phyloP scores from a whole-genome alignment of 2,329 filamentous ascomycete genomes.

The Arthroderma sp. region DNA sequence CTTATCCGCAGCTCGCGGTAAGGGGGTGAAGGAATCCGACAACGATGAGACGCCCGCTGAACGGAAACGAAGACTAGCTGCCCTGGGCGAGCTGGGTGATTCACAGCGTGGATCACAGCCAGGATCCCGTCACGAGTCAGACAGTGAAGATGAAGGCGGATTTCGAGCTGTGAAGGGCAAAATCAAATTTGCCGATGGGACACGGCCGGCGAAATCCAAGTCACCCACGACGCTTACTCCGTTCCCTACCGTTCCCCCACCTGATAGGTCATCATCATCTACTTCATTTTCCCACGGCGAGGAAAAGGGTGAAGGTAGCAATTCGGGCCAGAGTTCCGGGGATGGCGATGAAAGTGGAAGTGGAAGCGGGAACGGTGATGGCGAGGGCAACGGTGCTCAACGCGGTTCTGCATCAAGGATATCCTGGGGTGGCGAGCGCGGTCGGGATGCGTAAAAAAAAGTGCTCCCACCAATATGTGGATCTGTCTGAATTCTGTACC shows the following conservation, averaged over 20 bases:
- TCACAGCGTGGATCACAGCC: conserved; percentile 12
- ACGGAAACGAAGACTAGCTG: conserved; percentile 33
- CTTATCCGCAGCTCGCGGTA: neutral
- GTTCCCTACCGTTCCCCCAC: too few species aligned
- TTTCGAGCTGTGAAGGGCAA: conserved; percentile 16
- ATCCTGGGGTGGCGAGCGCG: conserved; percentile 31
- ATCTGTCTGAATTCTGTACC: too few species aligned
- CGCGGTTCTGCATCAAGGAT: conserved; percentile 19
- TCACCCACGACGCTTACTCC: conserved; percentile 3
- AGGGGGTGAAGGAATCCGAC: conserved; percentile 11
- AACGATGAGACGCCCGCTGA: conserved; percentile 33
- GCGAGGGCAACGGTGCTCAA: conserved; percentile 11
- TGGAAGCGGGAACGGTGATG: conserved; percentile 10
- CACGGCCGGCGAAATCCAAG: conserved; percentile 16
- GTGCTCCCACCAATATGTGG: too few species aligned
- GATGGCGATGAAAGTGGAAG: conserved; percentile 8
- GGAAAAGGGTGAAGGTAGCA: too few species aligned
- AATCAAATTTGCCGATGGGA: conserved; percentile 23
- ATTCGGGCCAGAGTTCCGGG: neutral
- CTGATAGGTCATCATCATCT: too few species aligned
- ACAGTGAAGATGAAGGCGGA: conserved; percentile 18
- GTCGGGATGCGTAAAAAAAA: conserved; percentile 5
- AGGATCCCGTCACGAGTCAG: conserved; percentile 6
- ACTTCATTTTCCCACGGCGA: too few species aligned
- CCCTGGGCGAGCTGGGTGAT: conserved; percentile 23